Evolutionary conservation across 768 basidiomycete genomes (phyloP), one percentile per base, ranked within the genome.

Genomic region (Pholiota microspora): DNA sequence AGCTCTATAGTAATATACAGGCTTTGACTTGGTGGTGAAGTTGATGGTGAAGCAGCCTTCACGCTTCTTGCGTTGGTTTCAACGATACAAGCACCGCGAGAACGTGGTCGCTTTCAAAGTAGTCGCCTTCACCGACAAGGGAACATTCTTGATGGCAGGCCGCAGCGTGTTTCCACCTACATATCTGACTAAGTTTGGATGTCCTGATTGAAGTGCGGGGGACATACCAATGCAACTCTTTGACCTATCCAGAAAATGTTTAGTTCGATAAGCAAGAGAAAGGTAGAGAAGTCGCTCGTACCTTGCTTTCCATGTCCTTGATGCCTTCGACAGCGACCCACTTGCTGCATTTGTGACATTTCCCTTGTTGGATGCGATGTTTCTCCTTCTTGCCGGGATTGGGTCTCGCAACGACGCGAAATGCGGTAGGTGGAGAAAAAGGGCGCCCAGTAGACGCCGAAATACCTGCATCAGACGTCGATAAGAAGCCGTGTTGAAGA

Each of bases 101-200:
- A 21, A 82, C 69, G 3, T 72, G 69, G 57, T 89, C 85, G 32
- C 81, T 72, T 55, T 83, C 69, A 61, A 79, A 86, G 54, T 79
- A 72, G 64, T 85, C 80, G 51, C 72, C 63, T 55, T 89, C 86
- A 27, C 84, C 86, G 2, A 69, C 67, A 47, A 87, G 67, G 15
- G 70, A 75, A 4, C 78, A 78, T 15, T 79, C 77, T 50, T 80
- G 79, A 63, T 93, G 91, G 61, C 91, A 93, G 15, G 78, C 60
- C 1, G 88, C 88, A 25, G 90, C 91, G 62, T 93, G 91, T 68
- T 93, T 90, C 87, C 86, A 90, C 88, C 85, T 86, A 48, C 1
- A 34, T 21, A 34, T 28, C 18, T 28, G 12, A 28, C 35, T 2
- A 23, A 23, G 3, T 3, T 4, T 24, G 23, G 45, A 16, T 8